Base-by-base conservation (phyloP, 805 yeast genomes). In the Metschnikowia baotianmanensis region DNA sequence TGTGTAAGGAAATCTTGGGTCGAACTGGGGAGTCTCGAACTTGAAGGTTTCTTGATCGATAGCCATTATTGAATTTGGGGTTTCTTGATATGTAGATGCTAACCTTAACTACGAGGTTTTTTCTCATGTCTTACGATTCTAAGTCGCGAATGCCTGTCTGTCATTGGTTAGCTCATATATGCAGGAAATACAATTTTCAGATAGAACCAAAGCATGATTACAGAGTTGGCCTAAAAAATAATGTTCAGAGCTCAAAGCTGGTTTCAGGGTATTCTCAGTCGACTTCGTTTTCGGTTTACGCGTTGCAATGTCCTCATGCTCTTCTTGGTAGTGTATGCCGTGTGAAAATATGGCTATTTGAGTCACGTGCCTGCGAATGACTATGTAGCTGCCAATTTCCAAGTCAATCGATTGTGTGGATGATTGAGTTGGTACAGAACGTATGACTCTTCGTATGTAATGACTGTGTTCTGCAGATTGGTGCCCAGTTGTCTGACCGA, bases 1-100 rank as follows among this genome's bases (percentile, higher is more conserved):
- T 70, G 82, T 90, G 77, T 88, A 81, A 55, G 99, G 98, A 82
- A 90, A 68, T 45, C 47, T 70, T 25, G 50, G 58, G 47, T 65
- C 62, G 47, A 62, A 58, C 48, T 62, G 71, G 23, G 71, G 70
- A 36, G 71, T 66, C 38, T 66, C 70, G 50, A 66, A 65, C 55
- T 66, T 65, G 50, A 66, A 66, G 44, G 55, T 65, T 45, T 61
- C 70, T 49, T 63, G 58, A 54, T 64, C 70, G 35, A 65, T 51
- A 43, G 70, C 67, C 71, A 65, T 65, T 24, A n/a, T 23, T 52
- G 43, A 23, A 29, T 41, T 38, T 11, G 8, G 8, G 27, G 31
- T 26, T 53, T 27, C 17, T 20, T 18, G 30, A 27, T 5, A 23
- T 23, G 37, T 22, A 23, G 31, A 34, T 9, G 31, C 13, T 11